These are phyloP conservation scores for Salix arbutifolia DNA, from an alignment of 345 rosid species.

Conservation along the genomic window DNA sequence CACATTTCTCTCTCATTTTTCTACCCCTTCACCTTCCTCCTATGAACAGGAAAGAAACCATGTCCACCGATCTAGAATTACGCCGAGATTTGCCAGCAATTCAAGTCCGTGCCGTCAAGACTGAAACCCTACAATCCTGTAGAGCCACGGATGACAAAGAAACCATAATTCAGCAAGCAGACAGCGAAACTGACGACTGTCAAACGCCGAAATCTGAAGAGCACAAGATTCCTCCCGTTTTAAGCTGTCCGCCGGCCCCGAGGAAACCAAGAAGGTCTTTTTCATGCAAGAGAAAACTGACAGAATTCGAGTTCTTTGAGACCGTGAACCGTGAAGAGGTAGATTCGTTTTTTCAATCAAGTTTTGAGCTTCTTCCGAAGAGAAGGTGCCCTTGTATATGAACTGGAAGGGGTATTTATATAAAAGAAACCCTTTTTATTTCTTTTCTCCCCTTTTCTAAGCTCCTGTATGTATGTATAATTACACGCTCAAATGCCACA, in stretches of 20 bases:
- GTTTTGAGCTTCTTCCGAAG: constrained; percentile 2
- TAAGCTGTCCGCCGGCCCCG: constrained; percentile 40
- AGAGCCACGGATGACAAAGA: not conserved
- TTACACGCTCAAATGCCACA: constrained; percentile 12
- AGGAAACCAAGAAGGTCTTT: constrained; percentile 19
- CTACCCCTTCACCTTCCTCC: not conserved
- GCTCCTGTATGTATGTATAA: not conserved
- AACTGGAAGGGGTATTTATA: not conserved
- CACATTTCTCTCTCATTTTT: not conserved
- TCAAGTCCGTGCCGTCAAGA: constrained; percentile 8
- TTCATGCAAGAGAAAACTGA: constrained; percentile 38
- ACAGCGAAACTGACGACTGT: constrained; percentile 4
- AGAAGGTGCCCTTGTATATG: constrained; percentile 26
- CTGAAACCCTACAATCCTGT: constrained; percentile 4
- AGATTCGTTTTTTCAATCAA: constrained; percentile 27
- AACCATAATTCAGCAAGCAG: not conserved
- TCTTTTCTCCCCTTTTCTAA: not conserved
- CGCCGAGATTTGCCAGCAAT: constrained; percentile 24
- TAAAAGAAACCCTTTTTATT: not conserved
- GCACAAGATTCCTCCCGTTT: constrained; percentile 30
- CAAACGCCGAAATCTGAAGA: constrained; percentile 27
- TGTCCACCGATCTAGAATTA: constrained; percentile 36
- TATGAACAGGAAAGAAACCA: not conserved
- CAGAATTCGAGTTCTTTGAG: constrained; percentile 40
- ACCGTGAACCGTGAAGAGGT: constrained; percentile 27